Conservation (phyloP, 192 early-diverging fungal species). For the Dissophora globulifera region DNA sequence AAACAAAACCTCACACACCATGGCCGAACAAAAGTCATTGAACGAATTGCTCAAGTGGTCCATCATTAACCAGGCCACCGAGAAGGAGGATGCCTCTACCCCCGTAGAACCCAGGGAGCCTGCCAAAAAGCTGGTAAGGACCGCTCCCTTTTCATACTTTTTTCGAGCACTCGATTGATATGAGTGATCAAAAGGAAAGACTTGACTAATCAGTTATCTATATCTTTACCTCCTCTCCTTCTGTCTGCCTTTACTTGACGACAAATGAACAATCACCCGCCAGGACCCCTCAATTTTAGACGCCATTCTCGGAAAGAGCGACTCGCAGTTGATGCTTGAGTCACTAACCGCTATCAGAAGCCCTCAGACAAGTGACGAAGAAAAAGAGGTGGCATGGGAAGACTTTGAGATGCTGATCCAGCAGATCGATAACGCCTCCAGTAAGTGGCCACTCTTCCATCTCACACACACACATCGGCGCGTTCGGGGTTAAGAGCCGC, state of each 20-base stretch:
- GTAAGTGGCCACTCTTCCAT: constrained; percentile 7
- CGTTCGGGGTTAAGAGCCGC: too few species aligned
- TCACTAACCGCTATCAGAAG: constrained; percentile 77
- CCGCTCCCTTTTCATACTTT: constrained; percentile 3
- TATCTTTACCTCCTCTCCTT: too few species aligned
- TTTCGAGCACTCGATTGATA: too few species aligned
- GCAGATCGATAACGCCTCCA: constrained; percentile 39
- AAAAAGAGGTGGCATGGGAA: constrained; percentile 86
- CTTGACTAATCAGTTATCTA: too few species aligned
- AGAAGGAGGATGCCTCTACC: constrained; percentile 70
- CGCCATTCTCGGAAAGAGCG: constrained; percentile 92
- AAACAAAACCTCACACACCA: neutral
- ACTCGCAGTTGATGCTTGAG: constrained; percentile 87
- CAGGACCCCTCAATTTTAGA: constrained; percentile 92
- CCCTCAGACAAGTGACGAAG: constrained; percentile 66
- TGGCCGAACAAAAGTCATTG: constrained; percentile 55
- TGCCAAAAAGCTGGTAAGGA: constrained; percentile 47
- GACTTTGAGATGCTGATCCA: constrained; percentile 84
- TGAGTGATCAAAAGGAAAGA: too few species aligned
- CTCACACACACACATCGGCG: too few species aligned
- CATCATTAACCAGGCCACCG: constrained; percentile 76
- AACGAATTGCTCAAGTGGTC: constrained; percentile 91
- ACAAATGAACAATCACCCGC: too few species aligned
- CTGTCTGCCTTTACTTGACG: constrained; percentile 16
- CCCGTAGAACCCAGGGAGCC: constrained; percentile 41